phyloP scores from a whole-genome alignment of 1,284 basidiomycete genomes.

The Sanguinoderma infundibulare region DNA sequence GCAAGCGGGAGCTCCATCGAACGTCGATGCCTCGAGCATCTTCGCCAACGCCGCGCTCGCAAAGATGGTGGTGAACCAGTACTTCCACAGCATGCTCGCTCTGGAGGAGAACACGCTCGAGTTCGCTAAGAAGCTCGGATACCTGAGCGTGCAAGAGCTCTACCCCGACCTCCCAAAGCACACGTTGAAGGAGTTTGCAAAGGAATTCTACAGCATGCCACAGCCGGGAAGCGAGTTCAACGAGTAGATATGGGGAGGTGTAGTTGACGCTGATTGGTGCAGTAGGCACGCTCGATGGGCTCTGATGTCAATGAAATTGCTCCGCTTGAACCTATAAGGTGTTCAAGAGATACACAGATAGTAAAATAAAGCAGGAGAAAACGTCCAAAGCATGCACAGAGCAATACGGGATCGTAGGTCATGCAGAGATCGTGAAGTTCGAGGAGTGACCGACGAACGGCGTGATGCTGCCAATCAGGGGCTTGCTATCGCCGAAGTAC shows the following conservation, averaged over 20 bases:
- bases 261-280: not conserved
- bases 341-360: not conserved
- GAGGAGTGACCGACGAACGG: slow-evolving; percentile 67
- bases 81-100: too few species aligned
- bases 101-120: slow-evolving; percentile 20
- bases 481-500: slow-evolving; percentile 80
- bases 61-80: too few species aligned
- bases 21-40: not conserved
- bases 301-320: not conserved
- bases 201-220: slow-evolving; percentile 18
- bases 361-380: not conserved
- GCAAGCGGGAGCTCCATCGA: too few species aligned
- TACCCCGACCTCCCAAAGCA: slow-evolving; percentile 26
- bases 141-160: slow-evolving; percentile 28
- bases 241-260: too few species aligned
- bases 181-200: slow-evolving; percentile 24
- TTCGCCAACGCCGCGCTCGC: too few species aligned
- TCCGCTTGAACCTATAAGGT: not conserved
- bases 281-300: not conserved
- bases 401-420: not conserved
- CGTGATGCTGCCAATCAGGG: slow-evolving; percentile 60
- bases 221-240: slow-evolving; percentile 3
- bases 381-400: not conserved
- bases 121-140: slow-evolving; percentile 27
- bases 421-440: slow-evolving; percentile 49